These are phyloP conservation scores for Trifolium subterraneum DNA, from an alignment of 306 rosid species.

Conservation along the genomic window DNA sequence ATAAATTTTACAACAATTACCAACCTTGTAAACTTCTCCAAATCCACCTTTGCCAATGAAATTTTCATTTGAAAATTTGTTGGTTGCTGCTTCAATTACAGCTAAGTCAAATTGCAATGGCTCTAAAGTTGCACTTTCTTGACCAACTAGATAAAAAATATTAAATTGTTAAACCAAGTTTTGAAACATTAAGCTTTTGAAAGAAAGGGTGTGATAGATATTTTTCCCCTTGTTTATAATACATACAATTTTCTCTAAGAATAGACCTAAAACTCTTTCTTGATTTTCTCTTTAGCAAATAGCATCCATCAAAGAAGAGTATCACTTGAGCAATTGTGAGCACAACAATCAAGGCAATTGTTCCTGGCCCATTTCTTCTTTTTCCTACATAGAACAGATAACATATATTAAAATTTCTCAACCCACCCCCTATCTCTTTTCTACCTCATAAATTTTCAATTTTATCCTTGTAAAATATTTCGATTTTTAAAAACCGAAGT, in stretches of 20 bases:
- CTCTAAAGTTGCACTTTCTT: conserved; percentile 19
- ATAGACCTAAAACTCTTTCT: conserved; percentile 13
- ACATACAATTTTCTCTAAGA: conserved; percentile 26
- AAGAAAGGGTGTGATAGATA: background rate
- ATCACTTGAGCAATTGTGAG: background rate
- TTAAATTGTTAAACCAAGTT: background rate
- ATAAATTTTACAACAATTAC: background rate
- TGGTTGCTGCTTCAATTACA: conserved; percentile 20
- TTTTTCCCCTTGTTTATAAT: background rate
- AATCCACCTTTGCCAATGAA: conserved; percentile 30
- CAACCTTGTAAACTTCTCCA: conserved; percentile 30
- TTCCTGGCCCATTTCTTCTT: background rate
- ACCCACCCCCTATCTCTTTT: no score
- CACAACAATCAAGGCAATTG: conserved; percentile 11
- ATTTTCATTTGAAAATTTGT: conserved; percentile 25
- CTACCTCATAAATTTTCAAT: no score
- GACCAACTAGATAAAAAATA: conserved; percentile 29
- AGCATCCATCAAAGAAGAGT: conserved; percentile 13
- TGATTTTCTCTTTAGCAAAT: conserved; percentile 14
- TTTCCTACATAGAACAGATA: conserved; percentile 26
- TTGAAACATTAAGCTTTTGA: background rate
- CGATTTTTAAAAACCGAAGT: no score
- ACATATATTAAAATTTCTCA: no score
- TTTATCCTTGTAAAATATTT: no score
- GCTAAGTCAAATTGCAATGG: conserved; percentile 7